Evolutionary conservation across 202 grass and related monocot genomes (phyloP).

Genomic region (Cymbopogon flexuosus): DNA sequence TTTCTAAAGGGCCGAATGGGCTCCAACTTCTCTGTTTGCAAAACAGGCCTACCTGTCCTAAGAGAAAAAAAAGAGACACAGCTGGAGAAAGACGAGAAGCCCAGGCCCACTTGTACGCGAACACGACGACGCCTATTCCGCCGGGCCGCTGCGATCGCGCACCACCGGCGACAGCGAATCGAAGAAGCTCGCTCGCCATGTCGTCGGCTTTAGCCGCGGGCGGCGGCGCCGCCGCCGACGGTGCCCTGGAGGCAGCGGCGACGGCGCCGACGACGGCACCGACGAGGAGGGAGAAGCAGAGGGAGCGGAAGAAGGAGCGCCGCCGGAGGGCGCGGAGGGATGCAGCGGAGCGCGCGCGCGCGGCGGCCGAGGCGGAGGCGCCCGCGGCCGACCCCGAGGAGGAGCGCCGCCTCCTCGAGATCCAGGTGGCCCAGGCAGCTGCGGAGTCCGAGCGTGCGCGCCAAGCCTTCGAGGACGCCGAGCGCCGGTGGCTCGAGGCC

Average conservation of each 20-base stretch:
- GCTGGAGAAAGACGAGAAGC: not conserved
- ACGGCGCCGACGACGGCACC: not conserved
- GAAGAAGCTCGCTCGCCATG: conserved; percentile 24
- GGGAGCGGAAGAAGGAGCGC: conserved; percentile 68
- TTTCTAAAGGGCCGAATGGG: not conserved
- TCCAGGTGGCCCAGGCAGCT: conserved; percentile 56
- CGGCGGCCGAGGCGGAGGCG: conserved; percentile 41
- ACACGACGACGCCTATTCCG: not conserved
- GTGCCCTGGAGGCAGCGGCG: not conserved
- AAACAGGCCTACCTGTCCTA: not conserved
- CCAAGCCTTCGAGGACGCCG: conserved; percentile 66
- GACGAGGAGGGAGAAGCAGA: conserved; percentile 59
- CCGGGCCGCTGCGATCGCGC: not conserved
- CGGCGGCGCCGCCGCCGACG: not conserved
- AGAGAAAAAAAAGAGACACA: not conserved
- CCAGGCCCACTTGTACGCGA: not conserved
- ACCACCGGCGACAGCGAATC: not conserved
- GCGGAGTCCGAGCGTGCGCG: conserved; percentile 53
- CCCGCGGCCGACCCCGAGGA: conserved; percentile 57
- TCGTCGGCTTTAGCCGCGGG: not conserved
- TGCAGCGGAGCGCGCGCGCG: conserved; percentile 48
- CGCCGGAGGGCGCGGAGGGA: conserved; percentile 49
- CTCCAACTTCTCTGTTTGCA: not conserved
- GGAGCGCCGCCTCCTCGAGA: conserved; percentile 43
- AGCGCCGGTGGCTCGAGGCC: conserved; percentile 70